Evolutionary conservation across 2,329 filamentous ascomycete species (phyloP).

Genomic region (Lojkania enalia): DNA sequence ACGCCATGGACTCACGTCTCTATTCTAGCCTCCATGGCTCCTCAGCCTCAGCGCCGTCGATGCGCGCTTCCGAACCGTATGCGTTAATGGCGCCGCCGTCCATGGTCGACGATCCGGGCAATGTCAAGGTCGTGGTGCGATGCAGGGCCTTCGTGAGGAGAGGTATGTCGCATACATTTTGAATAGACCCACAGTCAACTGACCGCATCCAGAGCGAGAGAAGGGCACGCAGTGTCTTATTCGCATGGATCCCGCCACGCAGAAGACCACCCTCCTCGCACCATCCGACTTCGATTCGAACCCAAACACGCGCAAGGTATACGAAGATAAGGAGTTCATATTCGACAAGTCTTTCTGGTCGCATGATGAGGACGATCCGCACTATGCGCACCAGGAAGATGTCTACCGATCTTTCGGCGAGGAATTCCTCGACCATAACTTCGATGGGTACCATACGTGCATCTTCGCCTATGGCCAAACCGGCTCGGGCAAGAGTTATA

Average conservation of each 20-base stretch:
- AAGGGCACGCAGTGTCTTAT: constrained; percentile 83
- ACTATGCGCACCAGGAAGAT: constrained; percentile 91
- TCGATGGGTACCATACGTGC: constrained; percentile 98
- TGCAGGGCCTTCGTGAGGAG: constrained; percentile 53
- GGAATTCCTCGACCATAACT: constrained; percentile 98
- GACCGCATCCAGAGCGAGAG: constrained; percentile 68
- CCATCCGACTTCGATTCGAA: constrained; percentile 60
- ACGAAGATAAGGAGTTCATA: constrained; percentile 88
- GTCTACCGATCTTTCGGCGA: constrained; percentile 93
- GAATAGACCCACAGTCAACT: constrained; percentile 18
- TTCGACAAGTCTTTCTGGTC: constrained; percentile 99
- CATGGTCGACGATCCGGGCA: constrained; percentile 48
- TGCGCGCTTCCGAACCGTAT: constrained; percentile 46
- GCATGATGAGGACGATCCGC: constrained; percentile 73
- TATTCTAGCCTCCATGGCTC: constrained; percentile 34
- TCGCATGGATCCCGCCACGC: constrained; percentile 84
- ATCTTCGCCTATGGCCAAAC: constrained; percentile 99
- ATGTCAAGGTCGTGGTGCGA: constrained; percentile 56
- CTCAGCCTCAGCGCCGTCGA: constrained; percentile 49
- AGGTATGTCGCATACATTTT: constrained; percentile 35
- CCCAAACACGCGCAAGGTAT: constrained; percentile 69
- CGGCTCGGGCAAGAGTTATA: constrained; percentile 96
- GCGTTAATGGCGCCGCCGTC: constrained; percentile 37
- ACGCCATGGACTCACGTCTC: constrained; percentile 33
- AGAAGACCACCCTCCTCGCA: constrained; percentile 78